Percentiles rank a stretch among this genome's conserved stretches.
These are phyloP conservation scores for Exobasidium rhododendri DNA, from an alignment of 1,284 basidiomycete species.

Conservation along the genomic window DNA sequence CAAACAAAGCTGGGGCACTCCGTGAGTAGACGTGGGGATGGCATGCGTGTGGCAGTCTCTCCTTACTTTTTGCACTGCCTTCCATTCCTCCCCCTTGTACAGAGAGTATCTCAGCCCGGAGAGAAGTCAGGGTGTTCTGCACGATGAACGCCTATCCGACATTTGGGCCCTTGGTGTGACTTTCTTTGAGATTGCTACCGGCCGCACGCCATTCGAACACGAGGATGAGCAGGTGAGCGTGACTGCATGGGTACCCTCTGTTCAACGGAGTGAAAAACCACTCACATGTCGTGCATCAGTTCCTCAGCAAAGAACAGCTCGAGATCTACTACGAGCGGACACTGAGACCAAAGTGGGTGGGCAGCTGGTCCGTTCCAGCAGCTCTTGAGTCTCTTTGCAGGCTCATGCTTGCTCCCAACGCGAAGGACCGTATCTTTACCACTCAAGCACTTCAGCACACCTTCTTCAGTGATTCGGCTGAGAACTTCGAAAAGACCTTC, in stretches of 20 bases:
- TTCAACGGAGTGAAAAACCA: no score
- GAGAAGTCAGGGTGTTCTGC: constrained; percentile 26
- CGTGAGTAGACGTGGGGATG: constrained; percentile 2
- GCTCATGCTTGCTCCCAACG: constrained; percentile 25
- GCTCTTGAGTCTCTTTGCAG: constrained; percentile 35
- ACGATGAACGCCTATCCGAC: constrained; percentile 41
- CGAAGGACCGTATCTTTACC: background rate
- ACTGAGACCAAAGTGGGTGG: constrained; percentile 28
- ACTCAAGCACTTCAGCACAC: background rate
- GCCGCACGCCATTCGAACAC: constrained; percentile 42
- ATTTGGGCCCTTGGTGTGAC: constrained; percentile 45
- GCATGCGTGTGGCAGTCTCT: constrained; percentile 7
- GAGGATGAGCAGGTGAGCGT: constrained; percentile 31
- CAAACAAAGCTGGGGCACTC: constrained; percentile 33
- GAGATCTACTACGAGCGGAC: constrained; percentile 39
- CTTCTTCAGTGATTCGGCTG: background rate
- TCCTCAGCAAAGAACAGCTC: constrained; percentile 27
- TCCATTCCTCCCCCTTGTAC: background rate
- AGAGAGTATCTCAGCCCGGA: constrained; percentile 43
- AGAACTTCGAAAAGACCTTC: background rate
- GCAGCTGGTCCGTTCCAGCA: constrained; percentile 25
- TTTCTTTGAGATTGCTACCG: constrained; percentile 45
- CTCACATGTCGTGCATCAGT: background rate
- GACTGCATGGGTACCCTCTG: background rate
- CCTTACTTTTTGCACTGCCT: background rate